These are phyloP conservation scores for Globisporangium acanthophoron DNA, from an alignment of 352 stramenopile genomes.

Conservation along the genomic window DNA sequence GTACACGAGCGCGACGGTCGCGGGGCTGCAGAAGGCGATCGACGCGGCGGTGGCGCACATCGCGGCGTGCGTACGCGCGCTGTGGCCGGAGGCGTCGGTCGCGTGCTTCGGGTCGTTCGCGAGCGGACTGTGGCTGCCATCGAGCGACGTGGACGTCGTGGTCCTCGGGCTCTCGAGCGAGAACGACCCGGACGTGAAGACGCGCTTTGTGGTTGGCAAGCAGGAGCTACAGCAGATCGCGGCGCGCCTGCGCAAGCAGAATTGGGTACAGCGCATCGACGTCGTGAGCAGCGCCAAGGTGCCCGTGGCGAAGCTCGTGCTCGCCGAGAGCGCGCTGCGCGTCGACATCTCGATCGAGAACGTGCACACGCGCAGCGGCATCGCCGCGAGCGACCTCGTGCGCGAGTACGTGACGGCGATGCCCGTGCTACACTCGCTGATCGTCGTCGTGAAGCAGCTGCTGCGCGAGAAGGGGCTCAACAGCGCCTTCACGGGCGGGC, in stretches of 20 bases:
- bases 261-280: conserved; percentile 77
- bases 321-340: conserved; percentile 48
- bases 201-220: conserved; percentile 40
- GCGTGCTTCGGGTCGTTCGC: conserved; percentile 82
- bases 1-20: conserved; percentile 60
- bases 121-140: conserved; percentile 84
- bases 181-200: conserved; percentile 32
- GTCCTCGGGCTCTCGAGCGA: conserved; percentile 57
- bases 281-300: conserved; percentile 82
- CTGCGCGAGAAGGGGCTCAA: conserved; percentile 86
- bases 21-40: conserved; percentile 45
- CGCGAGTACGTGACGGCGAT: conserved; percentile 63
- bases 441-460: conserved; percentile 85
- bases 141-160: conserved; percentile 87
- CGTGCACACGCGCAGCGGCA: conserved; percentile 65
- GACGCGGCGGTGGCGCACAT: conserved; percentile 73
- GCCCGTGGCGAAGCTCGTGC: conserved; percentile 77
- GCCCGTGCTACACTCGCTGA: conserved; percentile 66
- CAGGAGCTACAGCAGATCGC: conserved; percentile 59
- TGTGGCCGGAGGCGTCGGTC: conserved; percentile 73
- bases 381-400: conserved; percentile 82
- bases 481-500: conserved; percentile 83
- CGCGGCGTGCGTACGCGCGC: conserved; percentile 46
- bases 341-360: conserved; percentile 91
- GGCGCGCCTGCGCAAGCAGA: conserved; percentile 35